Conservation (phyloP, 352 stramenopile genomes). For the Peronosclerospora sorghi region DNA sequence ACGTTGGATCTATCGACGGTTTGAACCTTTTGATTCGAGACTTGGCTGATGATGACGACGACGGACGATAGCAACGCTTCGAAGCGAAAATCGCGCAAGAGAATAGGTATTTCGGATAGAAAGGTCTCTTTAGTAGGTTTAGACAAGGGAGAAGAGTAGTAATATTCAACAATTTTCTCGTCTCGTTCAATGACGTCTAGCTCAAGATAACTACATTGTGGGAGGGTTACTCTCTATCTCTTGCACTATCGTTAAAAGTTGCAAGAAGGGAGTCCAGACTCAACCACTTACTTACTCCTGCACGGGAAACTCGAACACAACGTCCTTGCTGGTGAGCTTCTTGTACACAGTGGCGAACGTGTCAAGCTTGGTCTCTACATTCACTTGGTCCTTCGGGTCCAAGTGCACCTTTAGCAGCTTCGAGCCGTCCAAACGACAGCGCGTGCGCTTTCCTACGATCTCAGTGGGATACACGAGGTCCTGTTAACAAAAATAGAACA, state of each 20-base stretch:
- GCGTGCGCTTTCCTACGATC: slow-evolving; percentile 99
- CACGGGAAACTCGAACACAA: slow-evolving; percentile 96
- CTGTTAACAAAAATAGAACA: slow-evolving; percentile 34
- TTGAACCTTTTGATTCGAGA: slow-evolving; percentile 26
- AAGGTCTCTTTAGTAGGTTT: no score
- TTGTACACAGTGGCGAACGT: slow-evolving; percentile 99
- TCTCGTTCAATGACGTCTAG: slow-evolving; percentile 26
- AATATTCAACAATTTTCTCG: slow-evolving; percentile 10
- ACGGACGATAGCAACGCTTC: slow-evolving; percentile 52
- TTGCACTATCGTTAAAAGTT: not conserved
- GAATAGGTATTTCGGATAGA: no score
- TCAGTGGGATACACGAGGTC: slow-evolving; percentile 99
- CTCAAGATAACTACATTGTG: slow-evolving; percentile 39
- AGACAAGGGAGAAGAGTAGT: slow-evolving; percentile 5
- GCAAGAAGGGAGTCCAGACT: slow-evolving; percentile 12
- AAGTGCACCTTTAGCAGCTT: slow-evolving; percentile 98
- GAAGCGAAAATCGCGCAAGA: slow-evolving; percentile 16
- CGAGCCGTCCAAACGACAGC: slow-evolving; percentile 94
- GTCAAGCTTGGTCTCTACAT: slow-evolving; percentile 99
- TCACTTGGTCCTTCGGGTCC: slow-evolving; percentile 97
- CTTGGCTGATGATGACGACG: slow-evolving; percentile 47
- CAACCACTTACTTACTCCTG: slow-evolving; percentile 65
- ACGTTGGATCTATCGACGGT: slow-evolving; percentile 33
- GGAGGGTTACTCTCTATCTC: slow-evolving; percentile 16
- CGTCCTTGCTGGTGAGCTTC: slow-evolving; percentile 99